Evolutionary conservation across 345 rosid species (phyloP).

Genomic region (Excoecaria agallocha): DNA sequence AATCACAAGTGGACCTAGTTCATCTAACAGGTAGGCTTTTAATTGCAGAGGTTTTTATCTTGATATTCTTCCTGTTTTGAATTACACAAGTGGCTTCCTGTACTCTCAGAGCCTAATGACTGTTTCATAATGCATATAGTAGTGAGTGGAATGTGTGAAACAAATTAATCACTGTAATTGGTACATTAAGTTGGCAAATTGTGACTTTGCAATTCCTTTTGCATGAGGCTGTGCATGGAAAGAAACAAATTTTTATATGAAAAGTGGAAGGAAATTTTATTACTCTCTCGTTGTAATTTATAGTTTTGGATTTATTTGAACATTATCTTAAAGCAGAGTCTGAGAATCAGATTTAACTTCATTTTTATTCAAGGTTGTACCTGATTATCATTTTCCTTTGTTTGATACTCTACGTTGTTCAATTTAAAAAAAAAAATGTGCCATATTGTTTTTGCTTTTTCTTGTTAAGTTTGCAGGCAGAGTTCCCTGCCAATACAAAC

Average conservation of each 20-base stretch:
- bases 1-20: slow-evolving; percentile 37
- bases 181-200: background rate
- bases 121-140: background rate
- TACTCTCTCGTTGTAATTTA: background rate
- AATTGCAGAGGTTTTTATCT: background rate
- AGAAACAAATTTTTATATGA: background rate
- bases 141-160: background rate
- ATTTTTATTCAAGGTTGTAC: background rate
- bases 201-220: background rate
- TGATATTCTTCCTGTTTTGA: slow-evolving; percentile 1
- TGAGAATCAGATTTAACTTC: background rate
- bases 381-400: background rate
- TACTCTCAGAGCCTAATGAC: background rate
- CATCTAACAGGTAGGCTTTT: slow-evolving; percentile 40
- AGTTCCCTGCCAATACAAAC: slow-evolving; percentile 93
- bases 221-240: background rate
- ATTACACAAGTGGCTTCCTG: background rate
- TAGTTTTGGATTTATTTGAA: background rate
- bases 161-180: background rate
- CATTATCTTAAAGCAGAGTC: background rate
- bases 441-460: slow-evolving; percentile 14
- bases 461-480: slow-evolving; percentile 60
- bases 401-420: background rate
- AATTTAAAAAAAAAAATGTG: background rate
- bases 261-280: background rate